Conservation (phyloP, 345 rosid genomes). For the Populus davidiana region DNA sequence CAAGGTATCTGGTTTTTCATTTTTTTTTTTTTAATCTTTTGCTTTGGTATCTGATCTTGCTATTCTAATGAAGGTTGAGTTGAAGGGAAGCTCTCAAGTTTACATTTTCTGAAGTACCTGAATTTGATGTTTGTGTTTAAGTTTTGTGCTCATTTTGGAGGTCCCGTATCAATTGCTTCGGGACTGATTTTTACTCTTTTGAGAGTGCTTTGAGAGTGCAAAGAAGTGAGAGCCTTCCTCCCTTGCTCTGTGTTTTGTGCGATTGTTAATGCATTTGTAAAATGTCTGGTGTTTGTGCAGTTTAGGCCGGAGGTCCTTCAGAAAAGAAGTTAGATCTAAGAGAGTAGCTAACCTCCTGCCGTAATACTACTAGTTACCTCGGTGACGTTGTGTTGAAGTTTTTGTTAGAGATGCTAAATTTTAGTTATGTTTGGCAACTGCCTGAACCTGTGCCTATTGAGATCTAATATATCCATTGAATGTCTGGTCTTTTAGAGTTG, state of each 20-base stretch:
- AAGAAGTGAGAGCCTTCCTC: constrained; percentile 71
- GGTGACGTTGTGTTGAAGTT: neutral
- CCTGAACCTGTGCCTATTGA: neutral
- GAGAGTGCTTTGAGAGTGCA: constrained; percentile 83
- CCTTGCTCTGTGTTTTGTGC: neutral
- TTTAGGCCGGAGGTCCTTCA: constrained; percentile 37
- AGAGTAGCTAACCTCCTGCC: neutral
- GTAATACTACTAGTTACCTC: too few relatives aligned
- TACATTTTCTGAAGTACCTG: constrained; percentile 77
- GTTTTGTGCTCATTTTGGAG: constrained; percentile 15
- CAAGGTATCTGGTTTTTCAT: constrained; percentile 41
- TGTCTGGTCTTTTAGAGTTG: too few relatives aligned
- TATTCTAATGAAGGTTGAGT: constrained; percentile 48
- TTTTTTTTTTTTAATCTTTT: neutral
- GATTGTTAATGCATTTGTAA: too few relatives aligned
- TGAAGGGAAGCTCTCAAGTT: constrained; percentile 66
- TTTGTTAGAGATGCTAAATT: neutral
- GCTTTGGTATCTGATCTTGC: neutral
- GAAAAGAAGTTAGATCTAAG: constrained; percentile 29
- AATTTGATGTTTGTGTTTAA: constrained; percentile 32
- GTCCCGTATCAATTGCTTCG: constrained; percentile 11
- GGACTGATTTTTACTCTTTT: constrained; percentile 48
- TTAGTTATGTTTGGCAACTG: neutral
- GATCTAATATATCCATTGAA: neutral
- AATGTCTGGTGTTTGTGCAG: constrained; percentile 10